Base-by-base conservation (phyloP, 2,329 filamentous ascomycete genomes). In the Trichoderma aggressivum region DNA sequence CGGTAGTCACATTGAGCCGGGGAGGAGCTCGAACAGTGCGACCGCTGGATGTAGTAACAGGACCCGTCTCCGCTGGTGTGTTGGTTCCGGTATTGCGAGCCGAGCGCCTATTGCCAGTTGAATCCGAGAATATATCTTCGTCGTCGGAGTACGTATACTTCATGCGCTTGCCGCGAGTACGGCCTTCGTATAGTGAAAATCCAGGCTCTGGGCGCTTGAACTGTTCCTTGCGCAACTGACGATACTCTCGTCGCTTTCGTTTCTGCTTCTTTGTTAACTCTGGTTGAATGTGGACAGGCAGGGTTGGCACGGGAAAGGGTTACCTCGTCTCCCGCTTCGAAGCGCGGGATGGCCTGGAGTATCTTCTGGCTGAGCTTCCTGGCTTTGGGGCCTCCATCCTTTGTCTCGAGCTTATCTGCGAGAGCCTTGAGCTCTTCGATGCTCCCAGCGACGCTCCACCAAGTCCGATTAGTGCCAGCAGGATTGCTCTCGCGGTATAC, bases 111-210 rank as follows among this genome's bases (percentile, higher is more conserved):
- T 82, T 81, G 7, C 71, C 72, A 11, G 87, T 87, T 43, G 90
- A 90, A 77, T 91, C 88, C n/a, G 88, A 88, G 65, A 89, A 89
- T 18, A 91, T 89, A 43, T 91, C 91, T 75, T 97, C 93, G 28
- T 97, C 93, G 66, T 98, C 94, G 0, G 94, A 97, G 78, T 93
- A 99, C 0, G 94, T 99, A 79, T 99, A 99, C 81, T 94, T 97
- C 83, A 97, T 92, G 73, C 95, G 92, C 85, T 99, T 98, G 70
- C 96, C 96, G 72, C 96, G 90, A 6, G 97, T 99, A 67, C 96
- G 93, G 63, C 96, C 96, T 83, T 99, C 96, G 80, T 99, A 99
- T 71, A 97, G 85, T 1, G 94, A 98, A 79, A 95, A 97, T 5
- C 94, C 94, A 11, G 92, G 91, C 76, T 97, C 94, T 7, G 94